Evolutionary conservation across 192 early-diverging fungal genomes (phyloP).

Genomic region (Entomortierella lignicola): DNA sequence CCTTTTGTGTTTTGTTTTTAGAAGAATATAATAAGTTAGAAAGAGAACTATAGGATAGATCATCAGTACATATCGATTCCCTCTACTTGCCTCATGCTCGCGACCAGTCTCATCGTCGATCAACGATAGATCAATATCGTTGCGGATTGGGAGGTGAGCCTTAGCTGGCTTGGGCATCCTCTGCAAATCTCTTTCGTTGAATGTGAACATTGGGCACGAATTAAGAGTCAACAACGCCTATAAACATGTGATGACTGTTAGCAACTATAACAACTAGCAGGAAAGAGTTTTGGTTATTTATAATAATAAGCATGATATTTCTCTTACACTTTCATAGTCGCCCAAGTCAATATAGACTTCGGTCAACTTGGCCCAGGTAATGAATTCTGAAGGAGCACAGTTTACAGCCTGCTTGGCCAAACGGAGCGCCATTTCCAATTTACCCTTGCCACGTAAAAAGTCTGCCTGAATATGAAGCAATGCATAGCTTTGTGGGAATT

Average conservation of each 20-base stretch:
- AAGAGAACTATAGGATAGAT: no score
- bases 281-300: no score
- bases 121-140: conserved; percentile 73
- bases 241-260: no score
- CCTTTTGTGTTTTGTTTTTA: no score
- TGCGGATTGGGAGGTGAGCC: conserved; percentile 89
- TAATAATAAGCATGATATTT: no score
- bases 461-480: conserved; percentile 91
- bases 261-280: no score
- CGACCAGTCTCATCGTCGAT: conserved; percentile 71
- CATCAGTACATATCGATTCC: no score
- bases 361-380: conserved; percentile 95
- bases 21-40: no score
- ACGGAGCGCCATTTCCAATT: conserved; percentile 81
- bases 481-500: conserved; percentile 83
- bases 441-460: conserved; percentile 74
- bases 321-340: conserved; percentile 81
- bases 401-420: conserved; percentile 95
- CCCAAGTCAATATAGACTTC: conserved; percentile 90
- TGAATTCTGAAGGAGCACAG: conserved; percentile 93
- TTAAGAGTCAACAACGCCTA: conserved; percentile 95
- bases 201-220: conserved; percentile 99
- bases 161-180: conserved; percentile 91
- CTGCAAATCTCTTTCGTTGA: conserved; percentile 85
- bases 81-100: conserved; percentile 57